Conservation (phyloP, 2,329 filamentous ascomycete species). For the Mycosphaerella arachidis region DNA sequence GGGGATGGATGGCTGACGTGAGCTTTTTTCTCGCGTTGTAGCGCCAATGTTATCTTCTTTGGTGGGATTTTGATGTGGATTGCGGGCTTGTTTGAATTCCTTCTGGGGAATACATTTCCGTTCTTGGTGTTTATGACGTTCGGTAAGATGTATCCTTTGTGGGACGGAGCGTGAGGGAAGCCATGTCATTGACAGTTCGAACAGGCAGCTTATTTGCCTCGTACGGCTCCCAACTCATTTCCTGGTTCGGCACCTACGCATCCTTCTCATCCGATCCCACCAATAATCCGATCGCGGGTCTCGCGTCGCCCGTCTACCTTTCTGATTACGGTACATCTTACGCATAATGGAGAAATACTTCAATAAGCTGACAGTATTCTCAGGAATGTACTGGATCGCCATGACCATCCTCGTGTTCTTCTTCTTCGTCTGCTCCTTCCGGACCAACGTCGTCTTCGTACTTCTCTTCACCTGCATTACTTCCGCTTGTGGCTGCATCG, state of each 20-base stretch:
- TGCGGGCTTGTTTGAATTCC: constrained; percentile 17
- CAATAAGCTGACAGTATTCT: not conserved
- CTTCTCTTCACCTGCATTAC: constrained; percentile 15
- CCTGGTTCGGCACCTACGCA: constrained; percentile 16
- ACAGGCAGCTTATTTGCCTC: constrained; percentile 18
- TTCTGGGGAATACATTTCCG: constrained; percentile 23
- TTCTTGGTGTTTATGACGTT: constrained; percentile 23
- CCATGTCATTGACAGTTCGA: not conserved
- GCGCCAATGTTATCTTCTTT: constrained; percentile 20
- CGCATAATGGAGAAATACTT: not conserved
- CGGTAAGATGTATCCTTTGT: constrained; percentile 4
- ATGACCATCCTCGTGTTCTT: constrained; percentile 19
- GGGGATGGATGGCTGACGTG: not conserved
- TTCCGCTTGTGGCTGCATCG: constrained; percentile 8
- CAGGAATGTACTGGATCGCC: constrained; percentile 18
- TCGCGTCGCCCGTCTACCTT: constrained; percentile 7
- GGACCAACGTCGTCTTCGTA: constrained; percentile 20
- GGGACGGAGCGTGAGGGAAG: no score
- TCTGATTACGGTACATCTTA: constrained; percentile 13
- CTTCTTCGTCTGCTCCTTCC: constrained; percentile 20
- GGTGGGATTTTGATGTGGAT: constrained; percentile 22
- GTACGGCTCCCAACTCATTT: constrained; percentile 16
- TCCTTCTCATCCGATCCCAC: constrained; percentile 14
- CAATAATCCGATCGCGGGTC: constrained; percentile 8
- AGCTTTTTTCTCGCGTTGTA: not conserved